Conservation (phyloP, 495 filamentous ascomycete genomes). For the Paragyromitra xinjiangensis region DNA sequence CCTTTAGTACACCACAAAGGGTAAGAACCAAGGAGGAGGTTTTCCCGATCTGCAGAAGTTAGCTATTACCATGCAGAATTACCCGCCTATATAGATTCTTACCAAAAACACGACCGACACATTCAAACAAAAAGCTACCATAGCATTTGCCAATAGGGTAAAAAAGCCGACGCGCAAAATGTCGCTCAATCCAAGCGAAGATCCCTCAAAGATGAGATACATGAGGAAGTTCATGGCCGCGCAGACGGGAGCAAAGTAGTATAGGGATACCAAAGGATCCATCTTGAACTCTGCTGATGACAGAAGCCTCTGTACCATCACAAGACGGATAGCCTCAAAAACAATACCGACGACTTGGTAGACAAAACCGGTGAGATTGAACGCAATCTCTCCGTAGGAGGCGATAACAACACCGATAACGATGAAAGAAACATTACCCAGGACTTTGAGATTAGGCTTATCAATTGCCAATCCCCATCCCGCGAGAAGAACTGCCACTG, state of each 20-base stretch:
- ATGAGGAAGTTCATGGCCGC: conserved; percentile 86
- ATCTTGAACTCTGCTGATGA: conserved; percentile 95
- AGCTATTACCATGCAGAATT: conserved; percentile 54
- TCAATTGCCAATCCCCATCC: conserved; percentile 84
- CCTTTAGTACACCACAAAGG: conserved; percentile 97
- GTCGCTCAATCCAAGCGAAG: conserved; percentile 73
- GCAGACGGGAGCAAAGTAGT: conserved; percentile 95
- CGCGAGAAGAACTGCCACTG: conserved; percentile 84
- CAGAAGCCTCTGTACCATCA: conserved; percentile 89
- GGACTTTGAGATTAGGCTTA: conserved; percentile 77
- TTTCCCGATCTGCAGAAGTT: conserved; percentile 80
- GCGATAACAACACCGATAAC: conserved; percentile 90
- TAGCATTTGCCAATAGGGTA: conserved; percentile 79
- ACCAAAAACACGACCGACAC: conserved; percentile 94
- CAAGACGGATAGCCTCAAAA: conserved; percentile 90
- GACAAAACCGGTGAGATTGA: conserved; percentile 84
- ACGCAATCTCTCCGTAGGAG: conserved; percentile 91
- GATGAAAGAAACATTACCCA: conserved; percentile 86
- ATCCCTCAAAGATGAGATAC: conserved; percentile 80
- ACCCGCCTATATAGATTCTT: conserved; percentile 59
- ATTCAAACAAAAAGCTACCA: conserved; percentile 86
- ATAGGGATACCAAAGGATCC: conserved; percentile 94
- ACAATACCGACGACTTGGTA: conserved; percentile 84
- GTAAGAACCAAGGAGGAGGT: conserved; percentile 96
- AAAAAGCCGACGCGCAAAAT: conserved; percentile 78